Evolutionary conservation across 768 basidiomycete genomes (phyloP), one percentile per base, ranked within the genome.

Genomic region (Serendipita vermifera): DNA sequence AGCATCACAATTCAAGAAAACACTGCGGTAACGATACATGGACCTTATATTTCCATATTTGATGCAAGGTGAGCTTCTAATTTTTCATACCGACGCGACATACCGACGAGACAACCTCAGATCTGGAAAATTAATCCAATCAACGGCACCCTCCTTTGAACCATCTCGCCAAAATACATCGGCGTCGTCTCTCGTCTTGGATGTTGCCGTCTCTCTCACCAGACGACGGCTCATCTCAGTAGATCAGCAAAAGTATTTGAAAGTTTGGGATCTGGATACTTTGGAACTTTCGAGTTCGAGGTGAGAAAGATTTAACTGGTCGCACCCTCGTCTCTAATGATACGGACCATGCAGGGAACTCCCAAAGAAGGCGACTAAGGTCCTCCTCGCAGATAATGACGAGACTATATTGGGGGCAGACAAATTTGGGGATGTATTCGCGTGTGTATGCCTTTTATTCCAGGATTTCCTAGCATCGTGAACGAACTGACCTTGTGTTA

Each of bases 371-470:
- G 81, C 88, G 0, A 91, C 89, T 0, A 73, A 72, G 1, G 64
- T 96, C 26, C 66, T 69, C 0, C 81, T 96, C 62, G 81, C 83
- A 0, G 69, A 64, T 3, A 75, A 82, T 39, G 77, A 75, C 0
- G 69, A 78, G 59, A 80, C 76, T 0, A 81, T 99, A 58, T 67
- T 97, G 2, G 80, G 88, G 11, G 80, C 89, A 2, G 94, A 99
- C 69, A 97, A 96, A 69, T 93, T 96, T 60, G 94, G 94, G 0
- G 94, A 97, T 64, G 77, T 94, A 36, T 94, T 91, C 70, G 80
- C 80, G 88, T 85, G 51, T 55, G 72, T 59, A 35, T 33, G 24
- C n/a, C n/a, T n/a, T n/a, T n/a, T n/a, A 55, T 43, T 51, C 20
- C 11, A 57, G 57, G 29, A 14, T 54, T 5, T 36, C 26, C 9